phyloP scores from a whole-genome alignment of 1,139 yeast species.

The Barnettozyma hawaiiensis region DNA sequence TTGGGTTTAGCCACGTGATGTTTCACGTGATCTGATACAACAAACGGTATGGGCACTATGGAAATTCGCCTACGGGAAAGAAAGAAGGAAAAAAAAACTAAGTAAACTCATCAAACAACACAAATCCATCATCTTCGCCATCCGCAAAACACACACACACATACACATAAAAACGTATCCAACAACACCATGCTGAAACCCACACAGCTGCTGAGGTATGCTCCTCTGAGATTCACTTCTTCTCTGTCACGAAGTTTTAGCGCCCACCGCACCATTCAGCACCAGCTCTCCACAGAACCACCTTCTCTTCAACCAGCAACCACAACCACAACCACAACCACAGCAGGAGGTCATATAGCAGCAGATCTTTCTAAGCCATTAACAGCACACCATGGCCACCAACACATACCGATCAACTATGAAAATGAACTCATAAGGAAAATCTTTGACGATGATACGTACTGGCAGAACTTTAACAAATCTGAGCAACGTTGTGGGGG shows the following conservation, averaged over 20 bases:
- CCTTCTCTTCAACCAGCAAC: neutral
- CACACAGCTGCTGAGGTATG: neutral
- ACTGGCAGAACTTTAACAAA: slow-evolving; percentile 15
- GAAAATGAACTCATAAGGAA: slow-evolving; percentile 13
- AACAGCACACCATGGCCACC: neutral
- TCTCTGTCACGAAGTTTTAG: neutral
- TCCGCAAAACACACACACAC: too few relatives aligned
- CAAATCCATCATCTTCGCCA: too few relatives aligned
- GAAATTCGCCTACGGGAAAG: neutral
- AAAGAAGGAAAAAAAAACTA: neutral
- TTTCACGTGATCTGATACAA: too few relatives aligned
- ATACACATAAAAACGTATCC: too few relatives aligned
- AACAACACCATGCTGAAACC: neutral
- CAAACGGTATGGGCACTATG: too few relatives aligned
- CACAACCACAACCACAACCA: too few relatives aligned
- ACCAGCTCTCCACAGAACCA: neutral
- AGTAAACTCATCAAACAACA: too few relatives aligned
- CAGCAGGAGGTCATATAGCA: neutral
- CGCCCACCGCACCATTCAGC: neutral
- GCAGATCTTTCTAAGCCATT: neutral
- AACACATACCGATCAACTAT: slow-evolving; percentile 7
- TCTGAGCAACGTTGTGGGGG: slow-evolving; percentile 4
- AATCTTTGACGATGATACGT: slow-evolving; percentile 17
- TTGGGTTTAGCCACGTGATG: too few relatives aligned
- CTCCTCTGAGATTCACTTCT: neutral